Evolutionary conservation across 495 filamentous ascomycete species (phyloP).

Genomic region (Annulohypoxylon bovei): DNA sequence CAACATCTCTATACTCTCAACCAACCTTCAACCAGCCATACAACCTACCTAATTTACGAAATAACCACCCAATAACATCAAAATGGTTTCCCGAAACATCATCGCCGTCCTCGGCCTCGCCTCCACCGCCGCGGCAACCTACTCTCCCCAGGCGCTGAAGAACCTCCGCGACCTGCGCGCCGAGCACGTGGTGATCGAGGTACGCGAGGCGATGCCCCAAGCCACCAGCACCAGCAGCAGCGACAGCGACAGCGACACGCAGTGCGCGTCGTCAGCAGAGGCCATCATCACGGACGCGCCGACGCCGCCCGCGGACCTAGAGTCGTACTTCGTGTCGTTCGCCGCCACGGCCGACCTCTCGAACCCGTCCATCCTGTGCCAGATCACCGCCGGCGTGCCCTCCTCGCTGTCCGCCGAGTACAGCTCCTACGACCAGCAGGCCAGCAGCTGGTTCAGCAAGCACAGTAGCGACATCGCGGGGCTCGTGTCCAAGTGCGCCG

Average conservation of each 20-base stretch:
- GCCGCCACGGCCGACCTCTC: slow-evolving; percentile 3
- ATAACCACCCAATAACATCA: neutral
- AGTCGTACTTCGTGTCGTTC: slow-evolving; percentile 5
- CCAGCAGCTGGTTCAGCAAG: slow-evolving; percentile 31
- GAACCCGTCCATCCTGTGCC: slow-evolving; percentile 17
- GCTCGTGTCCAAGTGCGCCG: slow-evolving; percentile 16
- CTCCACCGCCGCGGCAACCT: slow-evolving; percentile 27
- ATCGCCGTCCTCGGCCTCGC: slow-evolving; percentile 28
- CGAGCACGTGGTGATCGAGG: slow-evolving; percentile 30
- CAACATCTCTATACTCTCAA: neutral
- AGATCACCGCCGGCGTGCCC: slow-evolving; percentile 16
- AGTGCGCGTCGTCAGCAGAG: neutral
- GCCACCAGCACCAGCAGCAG: neutral
- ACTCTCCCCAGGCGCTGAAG: slow-evolving; percentile 16
- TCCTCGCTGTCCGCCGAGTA: slow-evolving; percentile 19
- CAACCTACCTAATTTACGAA: neutral
- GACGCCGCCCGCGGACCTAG: neutral
- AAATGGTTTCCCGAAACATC: slow-evolving; percentile 27
- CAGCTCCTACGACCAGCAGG: slow-evolving; percentile 31
- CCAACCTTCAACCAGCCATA: neutral
- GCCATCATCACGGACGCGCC: slow-evolving; percentile 24
- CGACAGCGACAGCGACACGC: neutral
- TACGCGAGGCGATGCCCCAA: slow-evolving; percentile 25
- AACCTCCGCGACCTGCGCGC: slow-evolving; percentile 4
- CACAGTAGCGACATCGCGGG: slow-evolving; percentile 22